A percentile compares a stretch with the other conserved stretches of the same genome.
Conservation (phyloP, 345 rosid genomes). For the Eucalyptus pauciflora region DNA sequence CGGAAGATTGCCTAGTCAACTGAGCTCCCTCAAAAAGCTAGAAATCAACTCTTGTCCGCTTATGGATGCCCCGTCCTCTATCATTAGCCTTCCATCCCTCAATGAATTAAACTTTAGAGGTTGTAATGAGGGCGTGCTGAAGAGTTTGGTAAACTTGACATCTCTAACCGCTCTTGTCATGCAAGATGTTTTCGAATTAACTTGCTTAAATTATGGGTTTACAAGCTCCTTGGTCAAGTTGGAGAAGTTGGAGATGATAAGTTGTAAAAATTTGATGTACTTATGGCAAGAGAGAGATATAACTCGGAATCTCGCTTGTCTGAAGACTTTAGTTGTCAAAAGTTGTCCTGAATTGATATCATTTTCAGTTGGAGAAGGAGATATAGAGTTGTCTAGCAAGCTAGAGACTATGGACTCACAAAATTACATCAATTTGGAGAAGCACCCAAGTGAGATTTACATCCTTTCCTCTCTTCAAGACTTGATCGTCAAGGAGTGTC, state of each 20-base stretch:
- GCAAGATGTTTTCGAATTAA: too few species aligned
- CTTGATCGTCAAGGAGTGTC: accelerated
- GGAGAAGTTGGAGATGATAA: accelerated
- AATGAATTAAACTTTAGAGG: too few species aligned
- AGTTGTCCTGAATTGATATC: not conserved
- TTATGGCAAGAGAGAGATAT: not conserved
- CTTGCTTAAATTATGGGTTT: not conserved
- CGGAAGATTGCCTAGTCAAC: not conserved
- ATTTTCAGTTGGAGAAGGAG: accelerated
- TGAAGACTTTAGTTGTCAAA: accelerated
- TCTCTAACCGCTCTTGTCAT: too few species aligned
- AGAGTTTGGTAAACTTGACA: too few species aligned
- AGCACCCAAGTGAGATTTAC: not conserved
- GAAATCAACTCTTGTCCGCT: accelerated
- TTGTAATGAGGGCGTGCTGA: too few species aligned
- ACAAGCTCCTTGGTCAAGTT: not conserved
- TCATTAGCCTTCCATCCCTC: too few species aligned
- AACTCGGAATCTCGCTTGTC: accelerated
- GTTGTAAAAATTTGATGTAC: not conserved
- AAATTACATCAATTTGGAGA: not conserved
- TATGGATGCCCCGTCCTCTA: not conserved
- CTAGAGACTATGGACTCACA: accelerated
- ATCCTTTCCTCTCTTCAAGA: not conserved
- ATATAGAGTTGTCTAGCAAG: not conserved
- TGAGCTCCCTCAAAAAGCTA: not conserved